Percentiles rank a stretch among this genome's conserved stretches.
phyloP scores from a whole-genome alignment of 306 rosid genomes.

The Biancaea sappan region DNA sequence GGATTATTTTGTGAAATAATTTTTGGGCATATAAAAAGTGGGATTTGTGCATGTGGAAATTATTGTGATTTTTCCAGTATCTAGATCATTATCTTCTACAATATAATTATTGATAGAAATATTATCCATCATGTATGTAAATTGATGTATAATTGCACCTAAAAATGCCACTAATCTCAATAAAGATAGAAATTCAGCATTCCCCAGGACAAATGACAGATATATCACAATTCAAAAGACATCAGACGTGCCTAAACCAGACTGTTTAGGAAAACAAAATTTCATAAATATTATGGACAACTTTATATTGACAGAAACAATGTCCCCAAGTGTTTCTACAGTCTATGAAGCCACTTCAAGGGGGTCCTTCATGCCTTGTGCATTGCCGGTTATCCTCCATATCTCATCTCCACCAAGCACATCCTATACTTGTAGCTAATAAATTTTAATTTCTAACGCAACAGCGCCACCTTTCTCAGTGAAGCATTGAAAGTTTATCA shows the following conservation, averaged over 20 bases:
- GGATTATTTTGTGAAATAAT: too few relatives aligned
- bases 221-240: not conserved
- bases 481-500: not conserved
- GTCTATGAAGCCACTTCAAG: not conserved
- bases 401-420: constrained; percentile 20
- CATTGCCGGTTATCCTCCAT: constrained; percentile 1
- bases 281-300: not conserved
- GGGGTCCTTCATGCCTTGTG: not conserved
- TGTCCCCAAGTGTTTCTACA: not conserved
- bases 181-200: not conserved
- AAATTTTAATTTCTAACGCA: not conserved
- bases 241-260: not conserved
- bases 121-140: too few relatives aligned
- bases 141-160: too few relatives aligned
- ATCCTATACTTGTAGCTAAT: not conserved
- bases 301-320: not conserved
- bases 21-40: too few relatives aligned
- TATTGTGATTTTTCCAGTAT: too few relatives aligned
- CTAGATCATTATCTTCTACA: too few relatives aligned
- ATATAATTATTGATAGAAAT: too few relatives aligned
- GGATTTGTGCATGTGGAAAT: too few relatives aligned
- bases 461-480: not conserved
- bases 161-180: not conserved
- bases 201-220: not conserved
- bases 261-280: not conserved